Conservation (phyloP, 2,329 filamentous ascomycete genomes). For the Colletotrichum aenigma region DNA sequence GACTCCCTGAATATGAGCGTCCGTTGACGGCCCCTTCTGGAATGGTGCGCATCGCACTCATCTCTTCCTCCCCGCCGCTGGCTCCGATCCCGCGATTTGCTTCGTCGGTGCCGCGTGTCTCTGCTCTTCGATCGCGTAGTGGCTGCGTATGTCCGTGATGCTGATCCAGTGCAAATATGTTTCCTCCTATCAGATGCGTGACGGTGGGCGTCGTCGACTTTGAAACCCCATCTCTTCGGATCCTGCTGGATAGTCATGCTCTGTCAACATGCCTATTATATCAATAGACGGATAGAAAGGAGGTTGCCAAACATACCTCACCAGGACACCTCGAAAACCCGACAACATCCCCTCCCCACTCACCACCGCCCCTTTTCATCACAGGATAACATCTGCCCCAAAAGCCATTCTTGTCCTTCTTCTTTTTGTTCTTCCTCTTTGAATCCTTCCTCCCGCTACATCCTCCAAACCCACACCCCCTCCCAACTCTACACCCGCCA, state of each 20-base stretch:
- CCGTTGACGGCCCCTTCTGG: background rate
- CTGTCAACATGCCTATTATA: too few relatives aligned
- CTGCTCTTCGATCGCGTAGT: background rate
- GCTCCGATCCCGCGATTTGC: background rate
- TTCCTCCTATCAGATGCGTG: background rate
- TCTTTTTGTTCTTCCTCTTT: background rate
- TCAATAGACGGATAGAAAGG: too few relatives aligned
- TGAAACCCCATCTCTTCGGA: constrained; percentile 1
- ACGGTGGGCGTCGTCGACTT: background rate
- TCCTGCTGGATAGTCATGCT: background rate
- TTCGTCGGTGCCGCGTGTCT: background rate
- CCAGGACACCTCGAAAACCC: constrained; percentile 10
- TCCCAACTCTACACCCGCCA: background rate
- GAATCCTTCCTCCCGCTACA: background rate
- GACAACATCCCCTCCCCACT: constrained; percentile 12
- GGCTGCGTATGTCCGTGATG: background rate
- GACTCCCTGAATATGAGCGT: background rate
- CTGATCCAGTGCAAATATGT: background rate
- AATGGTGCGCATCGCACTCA: background rate
- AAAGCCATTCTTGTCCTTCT: background rate
- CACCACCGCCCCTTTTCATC: background rate
- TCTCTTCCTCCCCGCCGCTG: background rate
- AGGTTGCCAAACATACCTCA: background rate
- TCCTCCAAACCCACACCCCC: background rate
- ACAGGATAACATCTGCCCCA: background rate